Conservation (phyloP, 164 flowering plant genomes). For the Piper longum region DNA sequence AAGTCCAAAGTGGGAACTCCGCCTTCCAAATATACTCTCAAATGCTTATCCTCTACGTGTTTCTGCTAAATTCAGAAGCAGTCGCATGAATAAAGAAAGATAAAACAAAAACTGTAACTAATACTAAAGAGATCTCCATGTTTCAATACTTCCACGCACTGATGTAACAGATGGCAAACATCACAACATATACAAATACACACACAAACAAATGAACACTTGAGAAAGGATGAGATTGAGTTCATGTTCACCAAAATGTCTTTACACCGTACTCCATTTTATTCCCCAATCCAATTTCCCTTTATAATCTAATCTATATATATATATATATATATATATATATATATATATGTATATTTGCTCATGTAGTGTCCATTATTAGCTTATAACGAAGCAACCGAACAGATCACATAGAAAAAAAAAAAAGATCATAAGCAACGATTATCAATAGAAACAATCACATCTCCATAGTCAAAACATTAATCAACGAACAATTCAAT, state of each 20-base stretch:
- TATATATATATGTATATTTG: too few species aligned
- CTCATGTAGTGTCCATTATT: neutral
- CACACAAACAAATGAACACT: too few species aligned
- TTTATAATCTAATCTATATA: too few species aligned
- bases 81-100: neutral
- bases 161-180: too few species aligned
- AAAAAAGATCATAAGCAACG: neutral
- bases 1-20: constrained; percentile 19
- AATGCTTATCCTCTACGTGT: constrained; percentile 71
- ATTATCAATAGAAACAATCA: neutral
- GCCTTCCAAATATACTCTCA: constrained; percentile 55
- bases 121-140: neutral
- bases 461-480: neutral
- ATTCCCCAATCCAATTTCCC: neutral
- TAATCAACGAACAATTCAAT: neutral
- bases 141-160: too few species aligned
- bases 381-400: neutral
- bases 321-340: too few species aligned
- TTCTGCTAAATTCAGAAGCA: constrained; percentile 22
- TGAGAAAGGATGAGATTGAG: too few species aligned
- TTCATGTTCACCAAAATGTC: too few species aligned
- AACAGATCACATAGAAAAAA: neutral
- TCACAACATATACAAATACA: too few species aligned
- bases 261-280: neutral
- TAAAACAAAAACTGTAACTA: neutral